Base-by-base conservation (phyloP, 2,329 filamentous ascomycete species). In the Colletotrichum lini region DNA sequence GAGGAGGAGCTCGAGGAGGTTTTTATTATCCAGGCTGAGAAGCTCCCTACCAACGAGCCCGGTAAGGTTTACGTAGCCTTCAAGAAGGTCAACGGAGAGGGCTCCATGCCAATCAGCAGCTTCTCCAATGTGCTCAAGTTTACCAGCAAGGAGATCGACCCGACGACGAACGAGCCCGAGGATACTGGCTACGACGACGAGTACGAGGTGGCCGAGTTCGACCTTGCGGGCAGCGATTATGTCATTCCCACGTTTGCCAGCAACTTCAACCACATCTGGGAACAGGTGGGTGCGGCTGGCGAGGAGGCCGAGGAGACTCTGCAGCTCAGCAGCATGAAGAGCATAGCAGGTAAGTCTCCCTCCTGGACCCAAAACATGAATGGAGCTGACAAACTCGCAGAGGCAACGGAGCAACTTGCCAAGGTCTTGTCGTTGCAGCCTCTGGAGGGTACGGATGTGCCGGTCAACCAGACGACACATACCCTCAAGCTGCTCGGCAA, bases 121-220 rank as follows among this genome's bases (percentile, higher is more conserved):
- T 97, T 99, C 82, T 94, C 94, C 75, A 99, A 98, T 82, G 86
- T 94, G 49, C 92, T 99, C 79, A 98, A 96, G 83, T 99, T 99
- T 81, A 98, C 95, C 21, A 96, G 93, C 86, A 98, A 98, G 85
- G 96, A 99, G 83, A 96, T 99, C 75, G 96, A 99, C 78, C 96
- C 96, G 7, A 93, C 93, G 35, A 98, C 94, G n/a, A 90, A 91
- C 75, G 95, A 98, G 83, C 94, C 96, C 0, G 96, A 99, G 81
- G 95, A 97, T 18, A 88, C 85, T 57, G 96, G 96, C 56, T 98
- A 98, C 81, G 96, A 98, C 64, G 96, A 99, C 78, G 96, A 99
- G 84, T 99, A 99, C 80, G 94, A 98, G 84, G 93, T 98, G 72
- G 94, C 96, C 73, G 95, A 98, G 79, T 91, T 98, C 72, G 95